These are phyloP conservation scores for Suhomyces choctaworum DNA, from an alignment of 1,139 yeast species.

Conservation along the genomic window DNA sequence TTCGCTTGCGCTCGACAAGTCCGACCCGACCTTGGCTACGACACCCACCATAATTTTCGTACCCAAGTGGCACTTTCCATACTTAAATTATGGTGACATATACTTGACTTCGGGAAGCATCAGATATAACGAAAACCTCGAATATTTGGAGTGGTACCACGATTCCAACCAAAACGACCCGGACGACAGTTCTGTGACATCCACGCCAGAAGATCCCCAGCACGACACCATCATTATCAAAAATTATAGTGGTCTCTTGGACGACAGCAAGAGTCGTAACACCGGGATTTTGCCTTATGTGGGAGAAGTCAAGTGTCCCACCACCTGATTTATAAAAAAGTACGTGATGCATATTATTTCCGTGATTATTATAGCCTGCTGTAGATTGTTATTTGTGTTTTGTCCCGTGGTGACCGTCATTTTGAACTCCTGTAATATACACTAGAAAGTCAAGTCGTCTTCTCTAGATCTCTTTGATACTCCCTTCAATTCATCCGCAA, in stretches of 20 bases:
- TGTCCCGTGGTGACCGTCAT: too few species aligned
- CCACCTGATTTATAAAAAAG: conserved; percentile 19
- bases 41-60: conserved; percentile 61
- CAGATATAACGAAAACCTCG: conserved; percentile 49
- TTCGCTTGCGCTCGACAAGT: conserved; percentile 33
- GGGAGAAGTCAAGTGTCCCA: conserved; percentile 22
- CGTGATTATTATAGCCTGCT: not conserved
- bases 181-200: conserved; percentile 12
- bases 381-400: not conserved
- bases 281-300: conserved; percentile 16
- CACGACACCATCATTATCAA: conserved; percentile 40
- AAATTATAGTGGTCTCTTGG: conserved; percentile 41
- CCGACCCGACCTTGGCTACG: conserved; percentile 18
- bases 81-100: conserved; percentile 44
- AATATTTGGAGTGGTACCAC: conserved; percentile 73
- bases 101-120: conserved; percentile 57
- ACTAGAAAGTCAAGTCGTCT: conserved; percentile 28
- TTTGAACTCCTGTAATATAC: too few species aligned
- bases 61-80: conserved; percentile 69
- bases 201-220: conserved; percentile 2
- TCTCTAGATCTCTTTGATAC: conserved; percentile 48
- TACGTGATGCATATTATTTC: too few species aligned
- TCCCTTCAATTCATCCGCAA: conserved; percentile 55
- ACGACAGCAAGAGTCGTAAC: conserved; percentile 20
- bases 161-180: conserved; percentile 16